phyloP scores from a whole-genome alignment of 2,329 filamentous ascomycete genomes.

The Fusarium buxicola region DNA sequence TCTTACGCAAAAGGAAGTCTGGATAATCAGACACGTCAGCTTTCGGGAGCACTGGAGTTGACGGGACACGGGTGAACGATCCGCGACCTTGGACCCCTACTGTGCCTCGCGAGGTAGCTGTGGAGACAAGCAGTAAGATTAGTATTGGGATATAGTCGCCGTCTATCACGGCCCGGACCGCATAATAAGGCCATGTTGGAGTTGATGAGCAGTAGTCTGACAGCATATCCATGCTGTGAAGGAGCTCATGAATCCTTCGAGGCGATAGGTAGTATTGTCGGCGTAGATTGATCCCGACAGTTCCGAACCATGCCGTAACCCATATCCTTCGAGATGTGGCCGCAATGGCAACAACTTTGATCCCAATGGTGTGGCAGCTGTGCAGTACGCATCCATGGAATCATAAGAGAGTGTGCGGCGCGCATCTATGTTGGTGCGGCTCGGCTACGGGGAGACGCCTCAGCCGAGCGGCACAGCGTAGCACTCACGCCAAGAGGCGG shows the following conservation, averaged over 20 bases:
- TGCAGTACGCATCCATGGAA: neutral
- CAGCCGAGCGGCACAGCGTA: conserved; percentile 15
- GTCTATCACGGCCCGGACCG: neutral
- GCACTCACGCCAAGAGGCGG: neutral
- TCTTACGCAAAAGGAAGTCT: neutral
- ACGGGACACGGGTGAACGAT: conserved; percentile 15
- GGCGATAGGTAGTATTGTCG: conserved; percentile 8
- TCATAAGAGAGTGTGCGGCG: neutral
- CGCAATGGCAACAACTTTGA: neutral
- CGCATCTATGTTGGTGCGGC: conserved; percentile 1
- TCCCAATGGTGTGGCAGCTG: neutral
- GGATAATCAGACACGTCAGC: conserved; percentile 5
- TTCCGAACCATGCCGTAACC: conserved; percentile 17
- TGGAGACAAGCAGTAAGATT: conserved; percentile 1
- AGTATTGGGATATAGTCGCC: neutral
- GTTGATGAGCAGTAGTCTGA: conserved; percentile 8
- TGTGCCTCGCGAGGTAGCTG: conserved; percentile 1
- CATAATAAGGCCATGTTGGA: neutral
- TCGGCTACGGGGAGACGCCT: conserved; percentile 9
- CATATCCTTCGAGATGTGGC: neutral
- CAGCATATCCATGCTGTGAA: neutral
- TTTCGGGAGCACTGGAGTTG: neutral
- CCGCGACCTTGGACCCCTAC: neutral
- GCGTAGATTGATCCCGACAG: conserved; percentile 16
- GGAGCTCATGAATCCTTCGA: conserved; percentile 6